Evolutionary conservation across 345 rosid genomes (phyloP), one percentile per base, ranked within the genome.

Genomic region (Salix suchowensis): DNA sequence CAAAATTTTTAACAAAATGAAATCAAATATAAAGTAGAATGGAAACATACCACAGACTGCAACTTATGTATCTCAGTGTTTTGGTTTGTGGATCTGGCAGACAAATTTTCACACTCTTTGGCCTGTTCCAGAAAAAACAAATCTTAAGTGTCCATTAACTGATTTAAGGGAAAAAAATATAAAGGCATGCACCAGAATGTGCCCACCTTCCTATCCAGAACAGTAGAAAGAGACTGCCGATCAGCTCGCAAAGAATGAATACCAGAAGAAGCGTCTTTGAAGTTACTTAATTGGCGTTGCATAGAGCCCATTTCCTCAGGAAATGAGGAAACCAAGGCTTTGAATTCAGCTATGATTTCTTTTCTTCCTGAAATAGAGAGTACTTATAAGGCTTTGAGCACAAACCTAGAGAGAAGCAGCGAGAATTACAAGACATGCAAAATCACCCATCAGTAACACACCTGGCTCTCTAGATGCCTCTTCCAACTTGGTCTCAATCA

Each of bases 241-340:
- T 92, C 94, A 75, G 98, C 96, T 37, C 89, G 91, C 79, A 94
- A 83, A 70, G 92, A 85, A 84, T 91, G 95, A 82, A 94, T 87
- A 80, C 90, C 90, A 77, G 87, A 79, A 75, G 96, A 91, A 84
- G 88, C 88, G 75, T 90, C 94, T 84, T 92, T 96, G 83, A 64
- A 92, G 39, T 75, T 87, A 76, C 90, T 87, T 79, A 96, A 79
- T 71, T 91, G 95, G 79, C 87, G 85, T 85, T 91, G 94, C 99
- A 92, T 91, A 37, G 82, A 69, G 82, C 85, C 82, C 99, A 94
- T 91, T 76, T 96, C 94, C 83, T 89, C 92, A 1, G 99, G 98
- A 87, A 92, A 96, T 32, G 97, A 89, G 23, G 97, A 88, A 78
- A 91, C 86, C 86, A 94, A 82, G 36, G 88, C 91, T 84, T 90